Conservation (phyloP, 345 rosid species). For the Linum lewisii region DNA sequence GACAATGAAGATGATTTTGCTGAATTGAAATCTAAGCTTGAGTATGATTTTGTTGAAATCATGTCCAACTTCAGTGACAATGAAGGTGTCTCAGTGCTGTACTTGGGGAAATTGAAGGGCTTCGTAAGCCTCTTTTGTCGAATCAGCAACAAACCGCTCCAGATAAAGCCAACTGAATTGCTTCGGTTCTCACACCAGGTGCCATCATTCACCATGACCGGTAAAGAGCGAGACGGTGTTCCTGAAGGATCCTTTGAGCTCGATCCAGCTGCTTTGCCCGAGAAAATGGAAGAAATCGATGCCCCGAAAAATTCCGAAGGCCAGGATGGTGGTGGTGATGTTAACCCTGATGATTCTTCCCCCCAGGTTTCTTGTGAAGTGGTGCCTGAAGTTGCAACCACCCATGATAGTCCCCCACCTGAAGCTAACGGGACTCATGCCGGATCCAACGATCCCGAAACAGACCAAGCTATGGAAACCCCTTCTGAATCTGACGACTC, state of each 20-base stretch:
- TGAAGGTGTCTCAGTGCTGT: slow-evolving; percentile 33
- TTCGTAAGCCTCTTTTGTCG: slow-evolving; percentile 55
- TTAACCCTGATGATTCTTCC: slow-evolving; percentile 10
- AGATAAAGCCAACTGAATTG: slow-evolving; percentile 43
- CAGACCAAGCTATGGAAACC: neutral
- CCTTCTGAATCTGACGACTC: no score
- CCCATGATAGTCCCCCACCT: slow-evolving; percentile 4
- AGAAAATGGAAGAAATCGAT: slow-evolving; percentile 32
- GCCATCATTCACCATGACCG: slow-evolving; percentile 53
- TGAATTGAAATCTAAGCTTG: no score
- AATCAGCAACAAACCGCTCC: slow-evolving; percentile 16
- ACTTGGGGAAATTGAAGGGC: slow-evolving; percentile 58
- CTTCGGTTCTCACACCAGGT: slow-evolving; percentile 71
- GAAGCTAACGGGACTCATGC: slow-evolving; percentile 11
- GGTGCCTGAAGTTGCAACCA: slow-evolving; percentile 13
- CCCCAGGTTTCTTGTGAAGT: slow-evolving; percentile 13
- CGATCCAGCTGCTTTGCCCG: slow-evolving; percentile 68
- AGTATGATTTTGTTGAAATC: slow-evolving; percentile 63
- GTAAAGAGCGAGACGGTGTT: slow-evolving; percentile 48
- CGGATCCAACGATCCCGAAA: slow-evolving; percentile 11
- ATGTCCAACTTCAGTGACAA: slow-evolving; percentile 42
- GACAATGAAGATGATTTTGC: no score
- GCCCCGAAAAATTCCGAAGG: slow-evolving; percentile 17
- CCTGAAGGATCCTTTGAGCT: slow-evolving; percentile 66
- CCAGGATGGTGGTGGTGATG: slow-evolving; percentile 6